phyloP scores from a whole-genome alignment of 2,329 filamentous ascomycete species.

The Fusarium poae region DNA sequence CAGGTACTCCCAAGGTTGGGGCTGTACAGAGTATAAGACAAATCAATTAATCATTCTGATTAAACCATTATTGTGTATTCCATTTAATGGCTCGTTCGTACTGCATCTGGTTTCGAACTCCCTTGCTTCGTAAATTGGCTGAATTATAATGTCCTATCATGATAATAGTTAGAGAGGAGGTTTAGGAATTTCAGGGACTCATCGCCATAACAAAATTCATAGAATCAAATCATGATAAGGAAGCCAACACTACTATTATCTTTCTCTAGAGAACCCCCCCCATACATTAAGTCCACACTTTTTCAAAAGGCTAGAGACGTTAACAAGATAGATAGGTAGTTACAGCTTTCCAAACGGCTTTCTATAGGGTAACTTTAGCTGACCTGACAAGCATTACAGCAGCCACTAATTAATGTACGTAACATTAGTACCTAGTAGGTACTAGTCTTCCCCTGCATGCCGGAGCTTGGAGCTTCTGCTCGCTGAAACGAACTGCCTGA shows the following conservation, averaged over 20 bases:
- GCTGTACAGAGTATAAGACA: not conserved
- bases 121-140: no score
- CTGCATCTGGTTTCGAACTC: not conserved
- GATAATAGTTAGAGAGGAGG: no score
- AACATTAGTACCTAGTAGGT: no score
- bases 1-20: not conserved
- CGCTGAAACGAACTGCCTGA: constrained; percentile 2
- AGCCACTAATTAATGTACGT: no score
- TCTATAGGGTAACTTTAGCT: not conserved
- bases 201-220: not conserved
- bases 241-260: not conserved
- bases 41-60: not conserved
- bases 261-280: not conserved
- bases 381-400: not conserved
- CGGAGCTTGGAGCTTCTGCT: constrained; percentile 5
- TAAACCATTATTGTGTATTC: no score
- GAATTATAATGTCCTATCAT: no score
- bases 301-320: not conserved
- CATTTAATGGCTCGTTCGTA: not conserved
- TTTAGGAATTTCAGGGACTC: not conserved
- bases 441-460: no score
- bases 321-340: no score
- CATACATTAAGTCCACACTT: not conserved
- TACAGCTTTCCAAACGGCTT: not conserved
- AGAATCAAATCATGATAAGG: not conserved